Conservation (phyloP, 805 yeast genomes). For the Wickerhamiella parazyma region DNA sequence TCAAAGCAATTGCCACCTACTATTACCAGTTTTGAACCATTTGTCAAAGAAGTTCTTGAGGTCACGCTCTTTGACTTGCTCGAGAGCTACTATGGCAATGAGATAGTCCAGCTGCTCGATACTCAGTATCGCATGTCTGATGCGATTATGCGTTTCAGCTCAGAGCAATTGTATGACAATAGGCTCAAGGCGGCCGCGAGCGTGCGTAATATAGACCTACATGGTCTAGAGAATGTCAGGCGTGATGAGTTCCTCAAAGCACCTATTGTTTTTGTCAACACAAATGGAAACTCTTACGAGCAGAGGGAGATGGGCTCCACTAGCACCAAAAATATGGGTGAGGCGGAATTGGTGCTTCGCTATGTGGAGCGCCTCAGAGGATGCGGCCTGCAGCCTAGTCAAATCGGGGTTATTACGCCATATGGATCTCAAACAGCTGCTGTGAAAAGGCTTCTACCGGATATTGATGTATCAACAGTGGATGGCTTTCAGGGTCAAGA, state of each 20-base stretch:
- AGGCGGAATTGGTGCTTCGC: not conserved
- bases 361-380: not conserved
- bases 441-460: not conserved
- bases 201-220: not conserved
- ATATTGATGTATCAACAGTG: slow-evolving; percentile 64
- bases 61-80: slow-evolving; percentile 73
- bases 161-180: not conserved
- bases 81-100: slow-evolving; percentile 34
- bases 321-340: not conserved
- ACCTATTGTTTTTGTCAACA: not conserved
- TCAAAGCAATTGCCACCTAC: slow-evolving; percentile 88
- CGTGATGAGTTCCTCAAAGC: not conserved
- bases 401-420: not conserved
- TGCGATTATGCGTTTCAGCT: not conserved
- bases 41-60: slow-evolving; percentile 36
- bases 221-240: not conserved
- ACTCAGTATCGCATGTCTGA: slow-evolving; percentile 53
- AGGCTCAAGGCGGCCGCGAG: not conserved
- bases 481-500: slow-evolving; percentile 88
- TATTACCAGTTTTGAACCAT: slow-evolving; percentile 37
- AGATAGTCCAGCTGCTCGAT: slow-evolving; percentile 45
- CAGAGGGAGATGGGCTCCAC: not conserved
- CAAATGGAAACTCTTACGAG: not conserved
- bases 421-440: not conserved
- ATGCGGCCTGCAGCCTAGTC: not conserved